Percentiles rank a stretch among this genome's conserved stretches.
Conservation (phyloP, 768 basidiomycete species). For the Psilocybe subaeruginosa region DNA sequence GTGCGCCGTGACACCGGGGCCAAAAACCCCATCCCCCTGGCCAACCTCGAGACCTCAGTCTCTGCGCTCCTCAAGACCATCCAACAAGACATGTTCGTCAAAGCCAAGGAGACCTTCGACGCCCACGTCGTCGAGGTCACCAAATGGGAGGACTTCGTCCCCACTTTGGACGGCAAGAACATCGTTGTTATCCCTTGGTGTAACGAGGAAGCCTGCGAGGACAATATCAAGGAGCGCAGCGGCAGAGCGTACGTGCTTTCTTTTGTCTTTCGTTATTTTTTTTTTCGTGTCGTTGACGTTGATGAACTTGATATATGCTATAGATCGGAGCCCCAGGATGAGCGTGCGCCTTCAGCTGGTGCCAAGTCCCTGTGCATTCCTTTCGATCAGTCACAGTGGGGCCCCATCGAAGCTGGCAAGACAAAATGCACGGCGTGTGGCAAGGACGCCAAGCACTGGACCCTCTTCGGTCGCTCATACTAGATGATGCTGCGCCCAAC, state of each 20-base stretch:
- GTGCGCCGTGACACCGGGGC: constrained; percentile 74
- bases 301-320: background rate
- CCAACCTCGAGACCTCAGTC: constrained; percentile 49
- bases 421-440: constrained; percentile 93
- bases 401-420: constrained; percentile 77
- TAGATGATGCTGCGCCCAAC: constrained; percentile 30
- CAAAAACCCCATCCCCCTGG: constrained; percentile 48
- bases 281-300: background rate
- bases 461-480: constrained; percentile 92
- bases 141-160: constrained; percentile 93
- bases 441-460: constrained; percentile 91
- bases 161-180: constrained; percentile 86
- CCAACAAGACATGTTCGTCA: constrained; percentile 85
- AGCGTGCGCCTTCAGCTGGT: constrained; percentile 94
- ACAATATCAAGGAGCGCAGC: constrained; percentile 96
- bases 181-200: constrained; percentile 95
- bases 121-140: constrained; percentile 72
- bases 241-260: constrained; percentile 68
- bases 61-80: constrained; percentile 78
- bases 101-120: constrained; percentile 76
- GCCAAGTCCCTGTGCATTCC: constrained; percentile 98
- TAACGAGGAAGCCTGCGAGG: constrained; percentile 90
- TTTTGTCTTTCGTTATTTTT: background rate
- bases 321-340: constrained; percentile 87
- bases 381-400: constrained; percentile 87